A percentile compares a stretch with the other conserved stretches of the same genome.
These are phyloP conservation scores for Thraustotheca clavata DNA, from an alignment of 352 stramenopile species.

Conservation along the genomic window DNA sequence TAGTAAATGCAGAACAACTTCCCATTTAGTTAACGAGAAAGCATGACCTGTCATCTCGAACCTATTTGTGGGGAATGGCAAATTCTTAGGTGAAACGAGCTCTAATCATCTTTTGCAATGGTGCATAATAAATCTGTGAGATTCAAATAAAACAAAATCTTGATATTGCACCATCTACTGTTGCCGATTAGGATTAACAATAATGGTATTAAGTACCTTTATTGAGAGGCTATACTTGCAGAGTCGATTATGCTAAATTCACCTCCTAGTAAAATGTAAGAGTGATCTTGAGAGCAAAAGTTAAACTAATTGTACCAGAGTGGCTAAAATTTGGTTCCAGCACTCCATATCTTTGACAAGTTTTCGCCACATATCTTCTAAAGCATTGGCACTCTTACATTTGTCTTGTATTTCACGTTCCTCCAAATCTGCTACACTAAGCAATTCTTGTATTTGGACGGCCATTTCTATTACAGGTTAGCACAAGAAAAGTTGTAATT, in stretches of 20 bases:
- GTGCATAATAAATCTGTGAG: no score
- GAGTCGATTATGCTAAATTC: neutral
- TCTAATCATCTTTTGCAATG: no score
- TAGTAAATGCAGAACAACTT: conserved; percentile 45
- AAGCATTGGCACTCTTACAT: conserved; percentile 26
- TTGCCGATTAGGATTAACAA: no score
- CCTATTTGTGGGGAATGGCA: no score
- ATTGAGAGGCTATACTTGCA: neutral
- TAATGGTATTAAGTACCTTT: no score
- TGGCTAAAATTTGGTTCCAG: conserved; percentile 81
- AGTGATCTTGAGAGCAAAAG: neutral
- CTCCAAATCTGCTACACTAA: conserved; percentile 39
- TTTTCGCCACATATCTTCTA: conserved; percentile 60
- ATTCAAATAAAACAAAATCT: no score
- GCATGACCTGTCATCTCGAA: no score
- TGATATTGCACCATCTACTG: no score
- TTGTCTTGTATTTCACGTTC: conserved; percentile 24
- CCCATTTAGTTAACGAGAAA: conserved; percentile 10
- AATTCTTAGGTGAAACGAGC: no score
- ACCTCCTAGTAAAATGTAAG: no score
- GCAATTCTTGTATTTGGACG: conserved; percentile 25
- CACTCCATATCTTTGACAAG: conserved; percentile 80
- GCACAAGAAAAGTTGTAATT: neutral
- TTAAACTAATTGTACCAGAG: conserved; percentile 37
- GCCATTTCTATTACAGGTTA: conserved; percentile 2